Evolutionary conservation across 441 rosid genomes (phyloP), one percentile per base, ranked within the genome.

Genomic region (Kokia cookei): DNA sequence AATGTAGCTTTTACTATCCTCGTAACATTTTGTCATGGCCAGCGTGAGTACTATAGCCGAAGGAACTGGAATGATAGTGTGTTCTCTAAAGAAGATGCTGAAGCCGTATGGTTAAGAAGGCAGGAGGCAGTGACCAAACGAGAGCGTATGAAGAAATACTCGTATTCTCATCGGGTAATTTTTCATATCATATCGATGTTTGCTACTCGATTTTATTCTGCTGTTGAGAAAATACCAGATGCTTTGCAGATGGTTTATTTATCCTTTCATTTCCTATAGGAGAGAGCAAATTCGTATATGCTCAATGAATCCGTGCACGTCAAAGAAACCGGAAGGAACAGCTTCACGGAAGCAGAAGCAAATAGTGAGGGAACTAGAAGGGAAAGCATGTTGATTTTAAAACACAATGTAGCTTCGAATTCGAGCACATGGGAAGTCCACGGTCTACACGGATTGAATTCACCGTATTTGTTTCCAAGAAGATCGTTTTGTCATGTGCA

Each of bases 121-220:
- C 90, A 84, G 73, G 91, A 90, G 27, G 95, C 93, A 71, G 72
- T 65, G 40, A 54, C 83, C 70, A 89, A 80, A 82, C 83, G 99
- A 82, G 93, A 89, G 15, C 79, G 93, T 40, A 91, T 93, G 93
- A 79, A 87, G 82, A 89, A 81, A 74, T 95, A 91, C 84, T 93
- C 98, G 0, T 91, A 86, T 58, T 91, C 98, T 3, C 86, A 91
- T 61, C 83, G 86, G 86, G 99, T 95, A 89, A 71, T 48, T 37
- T 24, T 24, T 32, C 48, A 11, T 64, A 47, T 68, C 35, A 5
- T 3, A 22, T 24, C 3, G 2, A 37, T 69, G n/a, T 58, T 26
- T 58, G 26, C 72, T 26, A 2, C n/a, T 64, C 0, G 29, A 27
- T 32, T 43, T 42, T 65, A 7, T 45, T 65, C 35, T 24, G 55